Conservation (phyloP, 257 asterid genomes). For the Ehretia macrophylla region DNA sequence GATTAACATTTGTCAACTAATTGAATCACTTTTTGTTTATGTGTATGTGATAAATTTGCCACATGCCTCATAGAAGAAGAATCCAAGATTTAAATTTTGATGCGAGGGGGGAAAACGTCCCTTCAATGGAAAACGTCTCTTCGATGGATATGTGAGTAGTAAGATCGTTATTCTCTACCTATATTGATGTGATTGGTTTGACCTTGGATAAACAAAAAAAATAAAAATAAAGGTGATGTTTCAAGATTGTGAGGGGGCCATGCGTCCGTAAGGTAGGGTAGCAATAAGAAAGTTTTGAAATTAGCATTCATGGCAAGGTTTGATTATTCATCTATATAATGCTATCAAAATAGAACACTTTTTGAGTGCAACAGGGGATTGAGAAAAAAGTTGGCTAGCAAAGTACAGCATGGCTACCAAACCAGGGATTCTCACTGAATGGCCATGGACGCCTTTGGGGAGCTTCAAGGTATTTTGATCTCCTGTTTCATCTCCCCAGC, state of each 20-base stretch:
- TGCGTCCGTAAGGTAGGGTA: background rate
- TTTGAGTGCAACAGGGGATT: background rate
- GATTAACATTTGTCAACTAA: too few species aligned
- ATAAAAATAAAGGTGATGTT: too few species aligned
- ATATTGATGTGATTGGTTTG: too few species aligned
- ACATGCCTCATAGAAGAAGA: too few species aligned
- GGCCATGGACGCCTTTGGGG: conserved; percentile 36
- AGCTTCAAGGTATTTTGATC: conserved; percentile 15
- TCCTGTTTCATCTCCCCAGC: background rate
- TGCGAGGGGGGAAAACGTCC: too few species aligned
- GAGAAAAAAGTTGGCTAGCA: background rate
- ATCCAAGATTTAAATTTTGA: too few species aligned
- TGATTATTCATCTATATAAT: background rate
- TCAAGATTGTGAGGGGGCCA: background rate
- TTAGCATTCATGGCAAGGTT: background rate
- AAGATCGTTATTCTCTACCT: too few species aligned
- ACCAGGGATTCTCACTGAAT: conserved; percentile 34
- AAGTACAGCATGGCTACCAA: conserved; percentile 21
- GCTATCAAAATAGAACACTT: background rate
- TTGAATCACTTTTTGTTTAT: too few species aligned
- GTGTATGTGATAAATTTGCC: too few species aligned
- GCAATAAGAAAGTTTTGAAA: background rate
- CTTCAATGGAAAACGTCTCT: too few species aligned
- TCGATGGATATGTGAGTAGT: too few species aligned
- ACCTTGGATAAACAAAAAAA: too few species aligned